Conservation (phyloP, 2,329 filamentous ascomycete species). For the Ceratocystis papillata region DNA sequence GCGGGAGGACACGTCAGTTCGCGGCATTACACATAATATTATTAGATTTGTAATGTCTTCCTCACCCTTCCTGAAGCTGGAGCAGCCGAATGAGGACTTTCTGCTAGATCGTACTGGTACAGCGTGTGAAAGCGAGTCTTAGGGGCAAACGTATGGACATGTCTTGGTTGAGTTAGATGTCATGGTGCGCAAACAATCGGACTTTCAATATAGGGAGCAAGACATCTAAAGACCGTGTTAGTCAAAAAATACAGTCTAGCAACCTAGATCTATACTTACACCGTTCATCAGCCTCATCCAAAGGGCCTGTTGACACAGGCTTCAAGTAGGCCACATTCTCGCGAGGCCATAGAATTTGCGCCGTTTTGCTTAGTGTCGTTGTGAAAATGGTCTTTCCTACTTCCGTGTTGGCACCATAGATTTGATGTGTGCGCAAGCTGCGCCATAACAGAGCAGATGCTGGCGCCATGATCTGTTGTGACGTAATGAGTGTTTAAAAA, state of each 20-base stretch:
- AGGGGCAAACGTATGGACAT: slow-evolving; percentile 50
- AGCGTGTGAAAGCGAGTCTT: slow-evolving; percentile 45
- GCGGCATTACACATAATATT: not conserved
- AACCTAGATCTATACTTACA: slow-evolving; percentile 33
- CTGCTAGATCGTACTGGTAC: slow-evolving; percentile 60
- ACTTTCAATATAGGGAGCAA: not conserved
- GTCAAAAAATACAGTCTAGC: not conserved
- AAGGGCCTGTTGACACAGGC: slow-evolving; percentile 66
- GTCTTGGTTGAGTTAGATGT: slow-evolving; percentile 36
- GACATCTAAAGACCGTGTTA: not conserved
- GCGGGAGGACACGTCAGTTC: not conserved
- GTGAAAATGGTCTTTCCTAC: slow-evolving; percentile 77
- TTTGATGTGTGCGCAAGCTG: slow-evolving; percentile 56
- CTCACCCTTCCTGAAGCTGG: slow-evolving; percentile 36
- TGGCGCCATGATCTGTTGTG: slow-evolving; percentile 33
- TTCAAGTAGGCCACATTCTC: slow-evolving; percentile 58
- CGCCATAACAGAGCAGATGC: slow-evolving; percentile 55
- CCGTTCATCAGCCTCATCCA: slow-evolving; percentile 59
- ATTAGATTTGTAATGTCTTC: not conserved
- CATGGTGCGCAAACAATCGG: not conserved
- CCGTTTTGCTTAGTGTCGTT: slow-evolving; percentile 57
- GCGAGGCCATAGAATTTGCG: slow-evolving; percentile 37
- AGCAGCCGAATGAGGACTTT: slow-evolving; percentile 70
- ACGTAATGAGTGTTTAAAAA: not conserved
- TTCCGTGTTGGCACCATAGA: slow-evolving; percentile 75